Conservation (phyloP, 1,284 basidiomycete species). For the Sporisorium iseilematis-ciliati region DNA sequence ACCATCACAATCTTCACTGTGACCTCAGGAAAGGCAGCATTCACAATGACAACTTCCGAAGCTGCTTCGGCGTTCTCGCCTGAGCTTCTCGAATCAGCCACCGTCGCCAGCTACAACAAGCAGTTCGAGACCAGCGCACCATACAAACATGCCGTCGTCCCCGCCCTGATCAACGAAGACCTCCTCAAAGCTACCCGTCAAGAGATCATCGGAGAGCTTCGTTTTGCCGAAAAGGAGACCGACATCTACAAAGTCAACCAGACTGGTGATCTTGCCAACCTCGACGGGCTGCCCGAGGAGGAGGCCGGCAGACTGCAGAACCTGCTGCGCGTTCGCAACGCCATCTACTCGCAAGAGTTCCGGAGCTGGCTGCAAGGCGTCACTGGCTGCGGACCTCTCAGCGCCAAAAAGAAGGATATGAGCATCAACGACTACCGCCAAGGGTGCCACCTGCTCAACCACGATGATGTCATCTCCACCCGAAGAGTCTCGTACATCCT, state of each 20-base stretch:
- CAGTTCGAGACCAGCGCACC: conserved; percentile 72
- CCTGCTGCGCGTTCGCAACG: conserved; percentile 82
- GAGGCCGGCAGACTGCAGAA: conserved; percentile 62
- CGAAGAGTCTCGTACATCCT: conserved; percentile 96
- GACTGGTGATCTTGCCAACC: conserved; percentile 94
- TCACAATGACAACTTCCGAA: conserved; percentile 29
- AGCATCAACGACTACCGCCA: conserved; percentile 91
- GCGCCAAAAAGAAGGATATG: conserved; percentile 92
- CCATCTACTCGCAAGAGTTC: conserved; percentile 89
- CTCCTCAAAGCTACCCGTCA: conserved; percentile 82
- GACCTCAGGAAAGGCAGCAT: not conserved
- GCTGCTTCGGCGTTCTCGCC: conserved; percentile 48
- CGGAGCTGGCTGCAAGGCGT: conserved; percentile 85
- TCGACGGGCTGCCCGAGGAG: conserved; percentile 77
- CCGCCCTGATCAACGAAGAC: conserved; percentile 85
- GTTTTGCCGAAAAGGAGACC: conserved; percentile 95
- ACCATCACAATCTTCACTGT: too few species aligned
- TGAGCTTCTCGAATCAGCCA: conserved; percentile 41
- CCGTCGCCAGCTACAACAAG: conserved; percentile 35
- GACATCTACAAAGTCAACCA: conserved; percentile 99
- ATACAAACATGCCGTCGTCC: conserved; percentile 86
- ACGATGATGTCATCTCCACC: conserved; percentile 90
- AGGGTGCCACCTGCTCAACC: conserved; percentile 82
- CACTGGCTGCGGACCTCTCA: conserved; percentile 92
- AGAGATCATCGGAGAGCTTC: conserved; percentile 84